Conservation (phyloP, 2,329 filamentous ascomycete species). For the Leptosphaerulina australis region DNA sequence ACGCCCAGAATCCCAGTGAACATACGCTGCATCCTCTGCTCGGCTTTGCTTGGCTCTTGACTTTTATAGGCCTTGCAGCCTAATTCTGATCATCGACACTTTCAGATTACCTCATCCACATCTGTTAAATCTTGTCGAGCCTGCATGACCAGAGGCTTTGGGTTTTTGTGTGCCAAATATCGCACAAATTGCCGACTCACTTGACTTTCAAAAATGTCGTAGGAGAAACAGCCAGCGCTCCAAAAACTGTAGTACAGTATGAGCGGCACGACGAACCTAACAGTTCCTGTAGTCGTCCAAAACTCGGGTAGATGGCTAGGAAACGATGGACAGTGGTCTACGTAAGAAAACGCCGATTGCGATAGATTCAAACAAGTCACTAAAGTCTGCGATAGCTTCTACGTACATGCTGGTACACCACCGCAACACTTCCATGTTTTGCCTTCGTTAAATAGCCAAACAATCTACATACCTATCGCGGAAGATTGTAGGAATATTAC, state of each 20-base stretch:
- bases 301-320: conserved; percentile 22
- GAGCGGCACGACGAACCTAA: neutral
- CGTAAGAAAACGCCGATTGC: conserved; percentile 10
- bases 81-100: neutral
- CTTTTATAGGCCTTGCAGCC: neutral
- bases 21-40: neutral
- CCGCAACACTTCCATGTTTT: conserved; percentile 34
- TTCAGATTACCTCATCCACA: neutral
- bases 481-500: neutral
- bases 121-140: neutral
- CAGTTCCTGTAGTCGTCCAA: conserved; percentile 13
- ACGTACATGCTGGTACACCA: conserved; percentile 35
- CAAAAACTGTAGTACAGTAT: neutral
- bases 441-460: conserved; percentile 25
- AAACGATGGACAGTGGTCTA: conserved; percentile 33
- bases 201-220: neutral
- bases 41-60: neutral
- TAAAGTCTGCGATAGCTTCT: conserved; percentile 21
- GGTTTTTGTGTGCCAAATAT: neutral
- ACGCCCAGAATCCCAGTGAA: neutral
- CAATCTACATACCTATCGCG: conserved; percentile 20
- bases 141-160: neutral
- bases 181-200: neutral
- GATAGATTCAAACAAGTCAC: neutral
- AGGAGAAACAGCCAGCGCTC: no score